A percentile compares a stretch with the other conserved stretches of the same genome.
Evolutionary conservation across 2,329 filamentous ascomycete genomes (phyloP).

Genomic region (Aspergillus tamarii): DNA sequence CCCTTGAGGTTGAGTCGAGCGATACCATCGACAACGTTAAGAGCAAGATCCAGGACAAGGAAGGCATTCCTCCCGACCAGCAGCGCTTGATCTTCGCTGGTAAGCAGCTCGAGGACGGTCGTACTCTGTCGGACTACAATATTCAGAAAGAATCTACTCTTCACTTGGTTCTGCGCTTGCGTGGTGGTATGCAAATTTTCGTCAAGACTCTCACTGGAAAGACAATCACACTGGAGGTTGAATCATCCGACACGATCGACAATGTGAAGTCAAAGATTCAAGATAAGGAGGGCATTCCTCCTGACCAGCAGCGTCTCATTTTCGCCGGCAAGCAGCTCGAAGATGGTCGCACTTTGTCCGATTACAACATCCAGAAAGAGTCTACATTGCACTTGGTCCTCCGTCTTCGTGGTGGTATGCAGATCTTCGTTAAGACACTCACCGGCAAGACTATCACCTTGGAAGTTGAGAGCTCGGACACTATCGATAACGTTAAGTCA

Average conservation of each 20-base stretch:
- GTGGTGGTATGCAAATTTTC: constrained; percentile 72
- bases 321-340: constrained; percentile 94
- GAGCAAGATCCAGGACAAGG: constrained; percentile 97
- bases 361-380: constrained; percentile 98
- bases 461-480: constrained; percentile 69
- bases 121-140: constrained; percentile 89
- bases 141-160: constrained; percentile 92
- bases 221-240: constrained; percentile 91
- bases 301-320: constrained; percentile 91
- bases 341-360: constrained; percentile 84
- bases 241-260: constrained; percentile 88
- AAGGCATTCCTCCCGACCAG: constrained; percentile 94
- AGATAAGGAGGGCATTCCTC: constrained; percentile 81
- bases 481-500: constrained; percentile 71
- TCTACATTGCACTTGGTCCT: constrained; percentile 80
- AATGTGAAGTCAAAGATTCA: constrained; percentile 93
- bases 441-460: constrained; percentile 74
- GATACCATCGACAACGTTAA: constrained; percentile 98
- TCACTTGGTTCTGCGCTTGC: constrained; percentile 82
- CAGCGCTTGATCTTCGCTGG: constrained; percentile 95
- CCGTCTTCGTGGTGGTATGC: constrained; percentile 79
- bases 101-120: constrained; percentile 94
- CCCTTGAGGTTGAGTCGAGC: constrained; percentile 68
- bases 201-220: constrained; percentile 72
- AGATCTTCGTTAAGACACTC: constrained; percentile 83